Conservation (phyloP, 2,329 filamentous ascomycete species). For the Ploettnerulaceae sp. region DNA sequence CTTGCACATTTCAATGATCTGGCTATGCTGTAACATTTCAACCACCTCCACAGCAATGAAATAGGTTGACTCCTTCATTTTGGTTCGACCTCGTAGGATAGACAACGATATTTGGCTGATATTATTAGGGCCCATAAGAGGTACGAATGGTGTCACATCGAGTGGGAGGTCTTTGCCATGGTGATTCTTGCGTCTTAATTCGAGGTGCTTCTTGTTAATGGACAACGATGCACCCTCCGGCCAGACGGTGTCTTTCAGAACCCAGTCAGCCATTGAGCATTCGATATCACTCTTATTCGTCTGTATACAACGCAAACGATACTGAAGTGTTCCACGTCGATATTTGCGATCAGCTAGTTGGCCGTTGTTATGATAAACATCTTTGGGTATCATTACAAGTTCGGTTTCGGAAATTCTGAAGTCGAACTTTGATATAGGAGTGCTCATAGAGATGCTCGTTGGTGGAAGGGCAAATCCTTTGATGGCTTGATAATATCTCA, state of each 20-base stretch:
- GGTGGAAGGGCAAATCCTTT: slow-evolving; percentile 48
- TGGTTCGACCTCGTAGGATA: slow-evolving; percentile 30
- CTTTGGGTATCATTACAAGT: slow-evolving; percentile 24
- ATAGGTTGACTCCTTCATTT: slow-evolving; percentile 40
- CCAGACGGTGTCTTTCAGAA: slow-evolving; percentile 61
- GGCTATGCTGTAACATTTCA: slow-evolving; percentile 46
- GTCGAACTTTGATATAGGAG: slow-evolving; percentile 35
- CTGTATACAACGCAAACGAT: slow-evolving; percentile 64
- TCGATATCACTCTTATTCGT: slow-evolving; percentile 30
- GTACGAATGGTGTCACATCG: slow-evolving; percentile 58
- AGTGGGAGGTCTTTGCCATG: slow-evolving; percentile 71
- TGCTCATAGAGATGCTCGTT: slow-evolving; percentile 23
- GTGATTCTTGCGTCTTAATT: slow-evolving; percentile 61
- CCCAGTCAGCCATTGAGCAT: slow-evolving; percentile 49
- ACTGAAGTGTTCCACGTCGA: slow-evolving; percentile 51
- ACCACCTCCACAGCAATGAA: slow-evolving; percentile 68
- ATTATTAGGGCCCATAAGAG: slow-evolving; percentile 9
- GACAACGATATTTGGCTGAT: slow-evolving; percentile 23
- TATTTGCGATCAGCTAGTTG: slow-evolving; percentile 35
- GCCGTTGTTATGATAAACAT: slow-evolving; percentile 18
- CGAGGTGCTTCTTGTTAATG: slow-evolving; percentile 57
- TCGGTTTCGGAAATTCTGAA: slow-evolving; percentile 30
- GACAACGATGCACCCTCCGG: slow-evolving; percentile 63
- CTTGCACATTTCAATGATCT: slow-evolving; percentile 40
- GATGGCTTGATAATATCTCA: slow-evolving; percentile 50